Conservation (phyloP, 2,329 filamentous ascomycete genomes). For the Colletotrichum plurivorum region DNA sequence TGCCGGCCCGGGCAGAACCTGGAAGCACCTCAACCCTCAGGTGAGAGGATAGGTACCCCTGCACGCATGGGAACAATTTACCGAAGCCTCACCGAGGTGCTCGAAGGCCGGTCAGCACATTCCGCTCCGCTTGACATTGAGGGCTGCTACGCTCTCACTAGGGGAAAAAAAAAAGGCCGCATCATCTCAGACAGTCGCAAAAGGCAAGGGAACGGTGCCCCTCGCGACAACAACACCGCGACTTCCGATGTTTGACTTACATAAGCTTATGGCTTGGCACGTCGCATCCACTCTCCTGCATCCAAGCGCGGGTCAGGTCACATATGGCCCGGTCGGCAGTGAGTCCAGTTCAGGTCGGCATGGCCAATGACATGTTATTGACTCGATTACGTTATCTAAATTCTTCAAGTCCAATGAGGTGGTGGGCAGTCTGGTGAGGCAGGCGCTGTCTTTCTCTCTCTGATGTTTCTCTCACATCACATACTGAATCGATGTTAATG, state of each 20-base stretch:
- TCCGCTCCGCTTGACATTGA: not conserved
- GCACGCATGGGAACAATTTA: conserved; percentile 4
- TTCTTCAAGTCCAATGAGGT: not conserved
- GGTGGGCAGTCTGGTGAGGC: too few species aligned
- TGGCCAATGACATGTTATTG: conserved; percentile 37
- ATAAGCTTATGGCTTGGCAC: conserved; percentile 22
- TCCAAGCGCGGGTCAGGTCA: conserved; percentile 1
- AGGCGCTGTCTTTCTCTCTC: too few species aligned
- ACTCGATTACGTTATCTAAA: conserved; percentile 14
- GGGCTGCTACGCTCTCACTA: too few species aligned
- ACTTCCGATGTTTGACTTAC: conserved; percentile 32
- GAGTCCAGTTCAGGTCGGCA: not conserved
- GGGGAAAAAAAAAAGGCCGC: not conserved
- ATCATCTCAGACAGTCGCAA: not conserved
- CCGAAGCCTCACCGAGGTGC: conserved; percentile 12
- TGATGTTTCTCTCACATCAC: too few species aligned
- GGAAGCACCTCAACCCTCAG: not conserved
- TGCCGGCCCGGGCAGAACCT: conserved; percentile 1
- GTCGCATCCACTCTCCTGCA: conserved; percentile 2
- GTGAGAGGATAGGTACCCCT: not conserved
- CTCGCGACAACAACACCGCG: conserved; percentile 23
- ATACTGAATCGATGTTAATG: too few species aligned
- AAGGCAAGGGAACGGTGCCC: not conserved
- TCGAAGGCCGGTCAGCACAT: not conserved
- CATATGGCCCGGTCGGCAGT: not conserved